These are phyloP conservation scores for Dianthus caryophyllus DNA, from an alignment of 148 eudicot species.

Conservation along the genomic window DNA sequence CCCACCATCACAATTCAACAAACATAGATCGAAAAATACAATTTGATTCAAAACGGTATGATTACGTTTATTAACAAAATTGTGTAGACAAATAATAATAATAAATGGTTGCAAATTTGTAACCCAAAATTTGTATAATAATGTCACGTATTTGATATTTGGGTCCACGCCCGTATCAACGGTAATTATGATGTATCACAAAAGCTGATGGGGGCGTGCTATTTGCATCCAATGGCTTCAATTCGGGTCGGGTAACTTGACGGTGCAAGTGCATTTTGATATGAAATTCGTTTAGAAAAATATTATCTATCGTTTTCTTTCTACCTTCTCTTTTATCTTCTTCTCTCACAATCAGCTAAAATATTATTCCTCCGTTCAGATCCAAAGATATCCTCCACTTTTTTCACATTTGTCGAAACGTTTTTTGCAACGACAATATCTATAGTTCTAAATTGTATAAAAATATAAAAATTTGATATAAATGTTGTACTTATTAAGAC, in stretches of 20 bases:
- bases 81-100: not conserved
- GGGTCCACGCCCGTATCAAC: conserved; percentile 30
- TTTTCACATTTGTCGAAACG: too few relatives aligned
- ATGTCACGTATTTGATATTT: not conserved
- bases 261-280: conserved; percentile 1
- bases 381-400: too few relatives aligned
- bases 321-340: too few relatives aligned
- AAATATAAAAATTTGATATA: too few relatives aligned
- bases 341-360: too few relatives aligned
- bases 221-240: conserved; percentile 3
- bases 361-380: too few relatives aligned
- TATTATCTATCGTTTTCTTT: too few relatives aligned
- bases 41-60: conserved; percentile 3
- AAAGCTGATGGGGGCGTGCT: conserved; percentile 27
- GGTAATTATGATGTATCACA: conserved; percentile 19
- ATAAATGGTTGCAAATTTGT: not conserved
- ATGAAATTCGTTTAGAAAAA: too few relatives aligned
- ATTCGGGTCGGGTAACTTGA: not conserved
- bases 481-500: too few relatives aligned
- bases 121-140: not conserved
- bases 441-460: too few relatives aligned
- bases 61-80: conserved; percentile 4
- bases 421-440: too few relatives aligned
- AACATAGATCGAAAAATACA: too few relatives aligned
- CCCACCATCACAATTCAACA: not conserved